phyloP scores from a whole-genome alignment of 257 asterid species.

The Fraxinus americana region DNA sequence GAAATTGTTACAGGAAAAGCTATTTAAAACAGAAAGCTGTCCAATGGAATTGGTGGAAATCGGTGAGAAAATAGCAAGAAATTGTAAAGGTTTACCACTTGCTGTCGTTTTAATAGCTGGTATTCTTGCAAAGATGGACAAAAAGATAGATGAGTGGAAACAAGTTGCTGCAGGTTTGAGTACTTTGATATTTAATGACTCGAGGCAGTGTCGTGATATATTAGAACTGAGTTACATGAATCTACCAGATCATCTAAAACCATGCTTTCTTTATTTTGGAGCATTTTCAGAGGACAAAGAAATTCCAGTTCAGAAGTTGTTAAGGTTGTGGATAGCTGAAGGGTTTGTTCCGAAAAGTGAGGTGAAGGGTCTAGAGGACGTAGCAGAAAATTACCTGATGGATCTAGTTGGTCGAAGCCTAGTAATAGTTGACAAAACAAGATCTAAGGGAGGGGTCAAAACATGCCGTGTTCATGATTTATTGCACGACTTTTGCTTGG shows the following conservation, averaged over 20 bases:
- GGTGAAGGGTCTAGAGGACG: background rate
- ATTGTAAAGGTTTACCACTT: background rate
- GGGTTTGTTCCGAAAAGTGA: background rate
- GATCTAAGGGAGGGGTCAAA: slow-evolving; percentile 17
- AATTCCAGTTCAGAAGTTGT: background rate
- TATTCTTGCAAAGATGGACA: slow-evolving; percentile 4
- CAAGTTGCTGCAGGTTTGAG: background rate
- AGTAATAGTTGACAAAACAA: background rate
- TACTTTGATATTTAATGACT: background rate
- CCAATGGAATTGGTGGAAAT: background rate
- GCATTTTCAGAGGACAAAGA: background rate
- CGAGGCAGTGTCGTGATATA: background rate
- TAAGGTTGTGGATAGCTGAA: background rate
- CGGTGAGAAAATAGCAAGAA: slow-evolving; percentile 13
- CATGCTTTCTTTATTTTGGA: slow-evolving; percentile 5
- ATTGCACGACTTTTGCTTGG: slow-evolving; percentile 1
- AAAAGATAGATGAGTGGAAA: background rate
- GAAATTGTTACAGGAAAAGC: slow-evolving; percentile 9
- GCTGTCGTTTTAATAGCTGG: slow-evolving; percentile 18
- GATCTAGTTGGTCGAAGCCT: background rate
- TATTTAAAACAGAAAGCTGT: background rate
- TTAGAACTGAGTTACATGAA: slow-evolving; percentile 1
- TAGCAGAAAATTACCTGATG: background rate
- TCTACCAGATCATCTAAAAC: background rate
- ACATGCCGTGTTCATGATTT: slow-evolving; percentile 22